These are phyloP conservation scores for Aspergillus fumigatus DNA, from an alignment of 2,329 filamentous ascomycete genomes.

Conservation along the genomic window DNA sequence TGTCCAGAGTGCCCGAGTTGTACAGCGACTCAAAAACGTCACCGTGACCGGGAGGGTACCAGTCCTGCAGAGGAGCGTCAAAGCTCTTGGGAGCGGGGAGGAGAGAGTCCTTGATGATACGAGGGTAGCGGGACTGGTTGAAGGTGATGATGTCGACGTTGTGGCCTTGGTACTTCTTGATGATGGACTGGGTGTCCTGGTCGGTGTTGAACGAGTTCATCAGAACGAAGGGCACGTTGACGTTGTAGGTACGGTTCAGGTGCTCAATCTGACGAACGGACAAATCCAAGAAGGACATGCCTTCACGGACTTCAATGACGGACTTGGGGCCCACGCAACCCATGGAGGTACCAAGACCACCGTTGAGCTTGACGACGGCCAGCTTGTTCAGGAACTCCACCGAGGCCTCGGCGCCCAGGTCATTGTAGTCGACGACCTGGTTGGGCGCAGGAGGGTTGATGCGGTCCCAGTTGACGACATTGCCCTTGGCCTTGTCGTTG, in stretches of 20 bases:
- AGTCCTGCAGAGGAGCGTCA: slow-evolving; percentile 85
- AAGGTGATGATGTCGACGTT: slow-evolving; percentile 99
- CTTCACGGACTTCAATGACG: slow-evolving; percentile 97
- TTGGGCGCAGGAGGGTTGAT: slow-evolving; percentile 89
- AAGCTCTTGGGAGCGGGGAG: slow-evolving; percentile 89
- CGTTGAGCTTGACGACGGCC: slow-evolving; percentile 97
- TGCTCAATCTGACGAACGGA: slow-evolving; percentile 98
- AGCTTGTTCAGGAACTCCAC: slow-evolving; percentile 96
- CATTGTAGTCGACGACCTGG: slow-evolving; percentile 93
- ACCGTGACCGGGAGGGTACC: slow-evolving; percentile 98
- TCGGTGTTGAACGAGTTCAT: slow-evolving; percentile 99
- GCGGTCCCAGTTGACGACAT: slow-evolving; percentile 90
- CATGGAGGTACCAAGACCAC: slow-evolving; percentile 99
- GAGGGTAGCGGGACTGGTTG: slow-evolving; percentile 98
- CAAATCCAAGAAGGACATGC: slow-evolving; percentile 99
- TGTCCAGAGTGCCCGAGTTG: slow-evolving; percentile 97
- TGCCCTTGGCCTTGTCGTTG: slow-evolving; percentile 98
- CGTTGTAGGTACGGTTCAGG: slow-evolving; percentile 95
- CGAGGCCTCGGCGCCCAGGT: slow-evolving; percentile 82
- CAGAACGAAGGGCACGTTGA: slow-evolving; percentile 95
- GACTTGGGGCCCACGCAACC: slow-evolving; percentile 99
- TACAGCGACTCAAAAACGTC: slow-evolving; percentile 99
- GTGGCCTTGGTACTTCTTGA: slow-evolving; percentile 99
- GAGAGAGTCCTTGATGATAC: slow-evolving; percentile 96
- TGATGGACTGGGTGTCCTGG: slow-evolving; percentile 94